Percentiles rank a stretch among this genome's conserved stretches.
phyloP scores from a whole-genome alignment of 2,329 filamentous ascomycete species.

The Hirsutella minnesotensis region DNA sequence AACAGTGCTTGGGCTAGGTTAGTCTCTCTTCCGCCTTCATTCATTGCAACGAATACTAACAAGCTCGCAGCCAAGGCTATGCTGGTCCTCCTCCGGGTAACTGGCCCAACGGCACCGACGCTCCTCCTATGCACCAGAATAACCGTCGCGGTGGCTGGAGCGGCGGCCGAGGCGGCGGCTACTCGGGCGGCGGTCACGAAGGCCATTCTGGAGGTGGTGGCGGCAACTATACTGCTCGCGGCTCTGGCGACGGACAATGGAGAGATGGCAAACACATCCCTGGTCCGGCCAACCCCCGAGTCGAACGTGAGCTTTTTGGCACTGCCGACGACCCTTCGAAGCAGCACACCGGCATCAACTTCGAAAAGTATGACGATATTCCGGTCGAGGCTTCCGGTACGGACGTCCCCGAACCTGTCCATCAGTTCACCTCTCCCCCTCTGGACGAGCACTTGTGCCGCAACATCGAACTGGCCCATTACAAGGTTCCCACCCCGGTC shows the following conservation, averaged over 20 bases:
- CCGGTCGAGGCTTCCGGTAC: slow-evolving; percentile 94
- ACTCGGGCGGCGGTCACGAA: slow-evolving; percentile 23
- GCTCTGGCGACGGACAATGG: slow-evolving; percentile 94
- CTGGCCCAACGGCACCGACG: slow-evolving; percentile 16
- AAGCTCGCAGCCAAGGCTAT: slow-evolving; percentile 12
- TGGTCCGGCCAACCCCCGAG: slow-evolving; percentile 73
- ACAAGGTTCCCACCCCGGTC: slow-evolving; percentile 91
- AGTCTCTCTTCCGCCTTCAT: slow-evolving; percentile 11
- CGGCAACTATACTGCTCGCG: slow-evolving; percentile 47
- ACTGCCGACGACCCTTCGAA: slow-evolving; percentile 83
- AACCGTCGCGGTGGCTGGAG: slow-evolving; percentile 21
- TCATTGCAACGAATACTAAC: not conserved
- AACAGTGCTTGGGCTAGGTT: slow-evolving; percentile 42
- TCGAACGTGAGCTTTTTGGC: slow-evolving; percentile 95
- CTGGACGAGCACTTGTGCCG: slow-evolving; percentile 84
- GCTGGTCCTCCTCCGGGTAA: slow-evolving; percentile 19
- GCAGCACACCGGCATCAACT: slow-evolving; percentile 98
- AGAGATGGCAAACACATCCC: slow-evolving; percentile 92
- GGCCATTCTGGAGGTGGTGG: slow-evolving; percentile 50
- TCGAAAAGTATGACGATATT: slow-evolving; percentile 99
- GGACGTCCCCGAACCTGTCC: slow-evolving; percentile 84
- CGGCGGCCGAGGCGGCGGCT: slow-evolving; percentile 24
- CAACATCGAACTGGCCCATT: slow-evolving; percentile 90
- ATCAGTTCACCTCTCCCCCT: slow-evolving; percentile 84
- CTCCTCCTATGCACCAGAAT: slow-evolving; percentile 9